Evolutionary conservation across 257 asterid species (phyloP).

Genomic region (Fraxinus americana): DNA sequence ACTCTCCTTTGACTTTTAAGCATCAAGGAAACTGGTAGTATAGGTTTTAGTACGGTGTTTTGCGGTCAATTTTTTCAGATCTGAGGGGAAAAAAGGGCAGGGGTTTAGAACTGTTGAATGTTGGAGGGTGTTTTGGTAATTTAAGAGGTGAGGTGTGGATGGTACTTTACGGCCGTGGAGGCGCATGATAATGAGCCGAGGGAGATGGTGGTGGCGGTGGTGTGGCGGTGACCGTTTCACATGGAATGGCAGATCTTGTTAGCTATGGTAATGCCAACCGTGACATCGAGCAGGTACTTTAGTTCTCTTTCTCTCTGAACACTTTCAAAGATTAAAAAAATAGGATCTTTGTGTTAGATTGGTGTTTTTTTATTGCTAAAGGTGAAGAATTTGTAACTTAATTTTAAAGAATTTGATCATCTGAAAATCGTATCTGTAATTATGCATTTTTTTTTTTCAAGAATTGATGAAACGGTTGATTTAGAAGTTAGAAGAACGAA

Average conservation of each 20-base stretch:
- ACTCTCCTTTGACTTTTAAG: conserved; percentile 31
- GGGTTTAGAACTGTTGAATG: conserved; percentile 30
- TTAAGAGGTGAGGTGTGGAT: conserved; percentile 48
- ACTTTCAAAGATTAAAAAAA: conserved; percentile 9
- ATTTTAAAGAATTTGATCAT: background rate
- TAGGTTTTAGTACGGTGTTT: background rate
- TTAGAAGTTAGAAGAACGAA: conserved; percentile 25
- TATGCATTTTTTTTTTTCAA: background rate
- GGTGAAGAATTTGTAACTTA: conserved; percentile 9
- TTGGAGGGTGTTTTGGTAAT: conserved; percentile 24
- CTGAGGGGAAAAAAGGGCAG: conserved; percentile 25
- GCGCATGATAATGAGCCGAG: conserved; percentile 85
- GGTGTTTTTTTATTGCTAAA: conserved; percentile 12
- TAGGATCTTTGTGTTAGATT: conserved; percentile 18
- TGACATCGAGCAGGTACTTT: conserved; percentile 77
- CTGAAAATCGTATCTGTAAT: background rate
- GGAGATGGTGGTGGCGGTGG: conserved; percentile 73
- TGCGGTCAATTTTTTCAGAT: conserved; percentile 31
- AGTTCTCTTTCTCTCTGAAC: conserved; percentile 16
- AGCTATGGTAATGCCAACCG: conserved; percentile 81
- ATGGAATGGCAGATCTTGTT: conserved; percentile 99
- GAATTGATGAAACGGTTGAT: conserved; percentile 10
- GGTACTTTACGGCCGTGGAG: conserved; percentile 65
- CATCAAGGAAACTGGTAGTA: conserved; percentile 16
- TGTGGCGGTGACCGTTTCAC: conserved; percentile 71